These are phyloP conservation scores for Podaxis mareebaensis DNA, from an alignment of 768 basidiomycete species.

Conservation along the genomic window DNA sequence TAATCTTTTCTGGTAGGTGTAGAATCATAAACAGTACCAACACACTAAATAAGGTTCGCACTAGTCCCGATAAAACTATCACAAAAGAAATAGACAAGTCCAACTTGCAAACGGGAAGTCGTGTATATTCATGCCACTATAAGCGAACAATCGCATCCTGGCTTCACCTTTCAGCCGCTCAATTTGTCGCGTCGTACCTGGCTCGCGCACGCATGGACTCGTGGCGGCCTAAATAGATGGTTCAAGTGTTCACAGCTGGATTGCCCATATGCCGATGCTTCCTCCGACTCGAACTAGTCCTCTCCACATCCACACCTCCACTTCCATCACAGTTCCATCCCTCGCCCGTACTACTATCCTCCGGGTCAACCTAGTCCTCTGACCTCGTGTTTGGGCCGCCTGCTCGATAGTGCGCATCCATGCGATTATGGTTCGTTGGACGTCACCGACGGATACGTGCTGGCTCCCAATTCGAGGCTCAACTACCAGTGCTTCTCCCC, in stretches of 20 bases:
- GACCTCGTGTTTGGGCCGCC: neutral
- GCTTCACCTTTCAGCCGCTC: no score
- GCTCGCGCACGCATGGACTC: no score
- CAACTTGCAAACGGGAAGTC: no score
- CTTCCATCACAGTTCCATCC: neutral
- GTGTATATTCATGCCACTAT: no score
- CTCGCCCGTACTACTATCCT: neutral
- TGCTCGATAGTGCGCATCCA: neutral
- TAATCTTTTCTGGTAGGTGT: no score
- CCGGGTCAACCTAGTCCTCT: neutral
- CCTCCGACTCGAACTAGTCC: neutral
- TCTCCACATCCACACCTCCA: neutral
- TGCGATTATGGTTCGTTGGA: neutral
- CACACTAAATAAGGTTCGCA: no score
- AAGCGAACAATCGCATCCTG: no score
- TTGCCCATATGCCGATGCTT: neutral
- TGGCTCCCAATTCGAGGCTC: neutral
- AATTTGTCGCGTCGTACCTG: no score
- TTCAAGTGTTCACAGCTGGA: neutral
- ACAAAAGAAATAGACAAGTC: no score
- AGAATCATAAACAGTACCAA: no score
- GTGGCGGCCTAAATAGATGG: no score
- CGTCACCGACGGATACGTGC: neutral
- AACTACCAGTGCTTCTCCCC: neutral
- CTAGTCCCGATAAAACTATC: no score